Evolutionary conservation across 495 filamentous ascomycete genomes (phyloP), one percentile per base, ranked within the genome.

Genomic region (Parachaetomium inaequale): DNA sequence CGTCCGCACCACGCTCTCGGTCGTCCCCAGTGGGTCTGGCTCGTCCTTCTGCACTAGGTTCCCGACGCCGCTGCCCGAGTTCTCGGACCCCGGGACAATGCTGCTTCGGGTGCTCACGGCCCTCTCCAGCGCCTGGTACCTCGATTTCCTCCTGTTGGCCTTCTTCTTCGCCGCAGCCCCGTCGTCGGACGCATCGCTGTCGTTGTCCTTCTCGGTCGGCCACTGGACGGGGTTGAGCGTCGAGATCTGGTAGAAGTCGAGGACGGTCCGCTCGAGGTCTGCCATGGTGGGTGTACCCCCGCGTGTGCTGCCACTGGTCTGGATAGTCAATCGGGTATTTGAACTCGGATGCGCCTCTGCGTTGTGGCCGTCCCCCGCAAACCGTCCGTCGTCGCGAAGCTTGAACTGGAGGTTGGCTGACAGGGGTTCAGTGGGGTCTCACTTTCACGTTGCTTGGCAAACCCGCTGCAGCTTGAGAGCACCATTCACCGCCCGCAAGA

Each of bases 21-120:
- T 82, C 12, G 81, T 82, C 0, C 94, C 94, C 46, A 98, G 74
- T 2, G 94, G 92, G 72, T 98, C 94, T 1, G 91, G 85, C 72
- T 98, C 94, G 70, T 98, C 94, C 65, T 86, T 85, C 69, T 91
- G 90, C 19, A 92, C 88, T 50, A 92, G 70, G 66, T 87, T 93
- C 64, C 90, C 88, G 46, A 88, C 79, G 29, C 82, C 84, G 68
- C 87, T 79, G 38, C 79, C 83, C 19, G 83, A 86, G 70, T 79
- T 88, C 66, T 90, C 84, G 36, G 87, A 85, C 5, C 89, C 89
- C 17, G 88, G 84, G 15, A 88, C 79, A 25, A 82, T 73, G 58
- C 83, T 89, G 67, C 79, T 80, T 66, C 85, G 80, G 63, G 84
- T 84, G 75, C 86, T 89, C 36, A 86, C 81, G 53, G 81, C 85